Conservation (phyloP, 2,329 filamentous ascomycete genomes). For the Tetracladium maxilliforme region DNA sequence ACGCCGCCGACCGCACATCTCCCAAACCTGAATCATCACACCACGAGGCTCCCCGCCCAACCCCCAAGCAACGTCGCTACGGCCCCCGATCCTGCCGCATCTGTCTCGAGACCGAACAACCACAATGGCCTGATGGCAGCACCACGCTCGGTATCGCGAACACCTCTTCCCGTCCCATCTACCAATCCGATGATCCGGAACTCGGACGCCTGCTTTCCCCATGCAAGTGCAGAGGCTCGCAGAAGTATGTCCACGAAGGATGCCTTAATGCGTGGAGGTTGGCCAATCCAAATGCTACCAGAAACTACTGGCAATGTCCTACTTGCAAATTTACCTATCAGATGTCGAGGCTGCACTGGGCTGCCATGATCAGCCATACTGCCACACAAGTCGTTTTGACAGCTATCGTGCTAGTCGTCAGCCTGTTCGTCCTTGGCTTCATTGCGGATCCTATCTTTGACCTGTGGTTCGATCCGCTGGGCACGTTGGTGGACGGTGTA, state of each 20-base stretch:
- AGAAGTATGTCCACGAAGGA: slow-evolving; percentile 86
- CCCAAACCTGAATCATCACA: slow-evolving; percentile 10
- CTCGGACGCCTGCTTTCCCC: slow-evolving; percentile 72
- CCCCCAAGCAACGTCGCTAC: slow-evolving; percentile 37
- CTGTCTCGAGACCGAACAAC: slow-evolving; percentile 65
- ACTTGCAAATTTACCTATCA: slow-evolving; percentile 78
- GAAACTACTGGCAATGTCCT: slow-evolving; percentile 76
- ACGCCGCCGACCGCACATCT: too few species aligned
- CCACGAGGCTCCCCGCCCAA: slow-evolving; percentile 9
- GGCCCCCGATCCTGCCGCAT: slow-evolving; percentile 72
- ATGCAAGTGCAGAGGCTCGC: slow-evolving; percentile 85
- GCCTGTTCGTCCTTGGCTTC: slow-evolving; percentile 77
- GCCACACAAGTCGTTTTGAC: slow-evolving; percentile 58
- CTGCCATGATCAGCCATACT: slow-evolving; percentile 51
- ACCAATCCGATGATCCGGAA: slow-evolving; percentile 59
- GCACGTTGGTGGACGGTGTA: too few species aligned
- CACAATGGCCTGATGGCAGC: slow-evolving; percentile 31
- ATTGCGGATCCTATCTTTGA: slow-evolving; percentile 86
- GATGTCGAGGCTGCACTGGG: slow-evolving; percentile 64
- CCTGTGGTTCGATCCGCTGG: slow-evolving; percentile 67
- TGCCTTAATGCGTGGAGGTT: slow-evolving; percentile 76
- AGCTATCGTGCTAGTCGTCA: slow-evolving; percentile 49
- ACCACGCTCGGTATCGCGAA: too few species aligned
- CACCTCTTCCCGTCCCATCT: too few species aligned
- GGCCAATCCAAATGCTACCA: slow-evolving; percentile 45